These are phyloP conservation scores for Dictyostelium intermedium DNA, from an alignment of 78 protist genomes.

Conservation along the genomic window DNA sequence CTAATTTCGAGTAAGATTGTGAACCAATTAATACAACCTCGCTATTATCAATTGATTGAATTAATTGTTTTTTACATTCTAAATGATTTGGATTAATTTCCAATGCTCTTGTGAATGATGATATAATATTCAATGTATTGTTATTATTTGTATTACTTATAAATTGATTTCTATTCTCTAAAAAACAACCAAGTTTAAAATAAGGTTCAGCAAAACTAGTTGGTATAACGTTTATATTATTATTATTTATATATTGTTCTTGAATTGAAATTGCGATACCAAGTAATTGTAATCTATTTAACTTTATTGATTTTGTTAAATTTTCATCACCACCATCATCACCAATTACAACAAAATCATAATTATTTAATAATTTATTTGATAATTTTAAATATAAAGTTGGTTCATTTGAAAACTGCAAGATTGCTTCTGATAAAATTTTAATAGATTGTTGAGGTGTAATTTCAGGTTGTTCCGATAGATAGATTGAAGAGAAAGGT, in stretches of 20 bases:
- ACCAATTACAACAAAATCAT: neutral
- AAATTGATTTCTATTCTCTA: neutral
- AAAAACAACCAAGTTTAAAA: neutral
- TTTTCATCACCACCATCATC: neutral
- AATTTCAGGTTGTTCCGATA: neutral
- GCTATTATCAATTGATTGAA: neutral
- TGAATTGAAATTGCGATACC: neutral
- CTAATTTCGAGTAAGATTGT: neutral
- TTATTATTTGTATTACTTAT: neutral
- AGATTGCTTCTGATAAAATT: neutral
- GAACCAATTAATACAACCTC: neutral
- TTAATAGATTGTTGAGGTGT: neutral
- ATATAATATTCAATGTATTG: neutral
- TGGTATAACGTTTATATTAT: neutral
- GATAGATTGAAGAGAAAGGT: neutral
- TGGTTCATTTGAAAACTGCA: neutral
- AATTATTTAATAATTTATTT: neutral
- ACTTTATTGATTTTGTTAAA: neutral
- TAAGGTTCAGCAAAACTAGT: neutral
- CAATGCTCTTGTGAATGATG: neutral
- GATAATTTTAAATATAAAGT: neutral
- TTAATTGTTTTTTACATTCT: neutral
- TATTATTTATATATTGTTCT: neutral
- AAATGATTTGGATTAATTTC: neutral
- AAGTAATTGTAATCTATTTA: neutral